Percentiles rank a stretch among this genome's conserved stretches.
Evolutionary conservation across 768 basidiomycete genomes (phyloP).

Genomic region (Termitomyces sp.): DNA sequence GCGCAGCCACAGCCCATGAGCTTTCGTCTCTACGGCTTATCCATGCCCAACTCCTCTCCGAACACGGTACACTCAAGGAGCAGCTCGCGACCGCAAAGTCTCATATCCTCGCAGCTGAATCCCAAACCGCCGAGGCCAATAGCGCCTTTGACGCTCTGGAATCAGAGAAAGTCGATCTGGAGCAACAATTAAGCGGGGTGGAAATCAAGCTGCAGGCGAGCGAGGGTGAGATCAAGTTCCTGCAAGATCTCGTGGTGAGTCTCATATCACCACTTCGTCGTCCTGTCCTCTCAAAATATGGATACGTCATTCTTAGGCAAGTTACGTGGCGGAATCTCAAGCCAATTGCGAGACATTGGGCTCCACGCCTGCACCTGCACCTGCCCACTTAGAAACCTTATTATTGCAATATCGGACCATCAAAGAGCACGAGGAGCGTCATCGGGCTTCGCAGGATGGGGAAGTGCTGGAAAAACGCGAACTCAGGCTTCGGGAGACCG

Average conservation of each 20-base stretch:
- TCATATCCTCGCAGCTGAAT: slow-evolving; percentile 30
- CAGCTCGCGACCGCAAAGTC: slow-evolving; percentile 36
- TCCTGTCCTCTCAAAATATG: neutral
- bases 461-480: neutral
- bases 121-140: slow-evolving; percentile 22
- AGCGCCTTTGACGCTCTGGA: slow-evolving; percentile 7
- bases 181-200: neutral
- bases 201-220: neutral
- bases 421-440: neutral
- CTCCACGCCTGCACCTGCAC: neutral
- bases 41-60: slow-evolving; percentile 61
- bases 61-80: slow-evolving; percentile 55
- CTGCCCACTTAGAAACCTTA: slow-evolving; percentile 2
- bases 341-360: neutral
- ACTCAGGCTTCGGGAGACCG: neutral
- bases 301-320: neutral
- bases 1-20: slow-evolving; percentile 35
- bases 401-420: neutral
- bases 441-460: neutral
- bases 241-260: slow-evolving; percentile 8
- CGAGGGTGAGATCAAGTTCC: slow-evolving; percentile 5
- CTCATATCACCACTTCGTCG: neutral
- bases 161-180: slow-evolving; percentile 5
- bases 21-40: slow-evolving; percentile 56
- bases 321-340: slow-evolving; percentile 7